Conservation (phyloP, 1,139 yeast species). For the Suhomyces wounanorum region DNA sequence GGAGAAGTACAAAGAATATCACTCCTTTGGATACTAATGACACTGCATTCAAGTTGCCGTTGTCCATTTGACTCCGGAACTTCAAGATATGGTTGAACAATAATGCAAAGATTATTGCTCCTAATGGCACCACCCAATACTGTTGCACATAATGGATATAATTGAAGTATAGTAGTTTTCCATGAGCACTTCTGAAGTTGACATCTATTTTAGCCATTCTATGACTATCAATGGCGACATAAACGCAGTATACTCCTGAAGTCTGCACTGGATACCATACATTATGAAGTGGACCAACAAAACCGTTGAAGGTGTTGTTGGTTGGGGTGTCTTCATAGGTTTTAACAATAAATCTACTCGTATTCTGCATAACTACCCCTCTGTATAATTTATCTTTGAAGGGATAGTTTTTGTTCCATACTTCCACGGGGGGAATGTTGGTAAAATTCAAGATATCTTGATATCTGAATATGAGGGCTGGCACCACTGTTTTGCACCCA, state of each 20-base stretch:
- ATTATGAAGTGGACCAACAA: conserved; percentile 14
- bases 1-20: conserved; percentile 33
- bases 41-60: conserved; percentile 28
- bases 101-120: conserved; percentile 21
- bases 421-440: conserved; percentile 23
- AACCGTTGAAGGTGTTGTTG: conserved; percentile 12
- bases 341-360: conserved; percentile 7
- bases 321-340: conserved; percentile 3
- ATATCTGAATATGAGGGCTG: conserved; percentile 32
- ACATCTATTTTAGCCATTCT: conserved; percentile 23
- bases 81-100: conserved; percentile 32
- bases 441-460: conserved; percentile 27
- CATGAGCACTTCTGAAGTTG: conserved; percentile 27
- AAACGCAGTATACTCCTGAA: conserved; percentile 39
- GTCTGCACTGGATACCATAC: conserved; percentile 21
- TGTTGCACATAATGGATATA: conserved; percentile 24
- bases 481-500: conserved; percentile 14
- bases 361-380: conserved; percentile 15
- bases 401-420: conserved; percentile 11
- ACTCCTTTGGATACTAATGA: conserved; percentile 37
- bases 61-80: conserved; percentile 30
- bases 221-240: conserved; percentile 30
- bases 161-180: conserved; percentile 28
- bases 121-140: conserved; percentile 20
- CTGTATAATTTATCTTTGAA: conserved; percentile 12